These are phyloP conservation scores for Hypoxylon sp. DNA, from an alignment of 2,329 filamentous ascomycete species.

Conservation along the genomic window DNA sequence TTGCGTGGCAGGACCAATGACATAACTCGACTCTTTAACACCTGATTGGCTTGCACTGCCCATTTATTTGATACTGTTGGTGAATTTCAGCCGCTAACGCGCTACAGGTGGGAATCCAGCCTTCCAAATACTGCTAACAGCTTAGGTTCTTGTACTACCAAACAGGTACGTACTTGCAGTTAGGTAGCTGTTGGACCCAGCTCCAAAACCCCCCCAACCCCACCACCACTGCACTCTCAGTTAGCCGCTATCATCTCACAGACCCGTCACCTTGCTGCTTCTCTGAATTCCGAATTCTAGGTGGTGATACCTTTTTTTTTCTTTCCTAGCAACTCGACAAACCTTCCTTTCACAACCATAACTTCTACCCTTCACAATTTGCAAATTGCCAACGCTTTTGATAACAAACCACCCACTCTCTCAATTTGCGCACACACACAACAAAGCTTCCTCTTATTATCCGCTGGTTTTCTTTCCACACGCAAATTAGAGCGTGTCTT, in stretches of 20 bases:
- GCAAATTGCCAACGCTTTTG: neutral
- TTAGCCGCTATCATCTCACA: slow-evolving; percentile 35
- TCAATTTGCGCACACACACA: slow-evolving; percentile 1
- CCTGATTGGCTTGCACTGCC: slow-evolving; percentile 22
- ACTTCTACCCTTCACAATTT: slow-evolving; percentile 3
- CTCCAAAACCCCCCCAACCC: slow-evolving; percentile 29
- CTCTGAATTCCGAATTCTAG: slow-evolving; percentile 36
- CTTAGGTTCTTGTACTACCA: neutral
- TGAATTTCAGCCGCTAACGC: slow-evolving; percentile 34
- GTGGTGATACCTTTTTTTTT: slow-evolving; percentile 34
- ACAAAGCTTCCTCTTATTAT: slow-evolving; percentile 5
- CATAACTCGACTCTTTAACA: slow-evolving; percentile 24
- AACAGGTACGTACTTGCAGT: slow-evolving; percentile 5
- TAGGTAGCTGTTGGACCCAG: slow-evolving; percentile 12
- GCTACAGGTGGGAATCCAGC: slow-evolving; percentile 1
- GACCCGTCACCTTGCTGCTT: slow-evolving; percentile 27
- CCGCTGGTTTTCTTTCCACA: slow-evolving; percentile 14
- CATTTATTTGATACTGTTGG: slow-evolving; percentile 15
- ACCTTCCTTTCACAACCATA: slow-evolving; percentile 11
- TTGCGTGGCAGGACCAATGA: slow-evolving; percentile 31
- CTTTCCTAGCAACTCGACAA: slow-evolving; percentile 2
- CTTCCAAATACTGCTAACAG: neutral
- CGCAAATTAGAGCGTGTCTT: slow-evolving; percentile 37
- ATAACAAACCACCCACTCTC: neutral
- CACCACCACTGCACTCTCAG: slow-evolving; percentile 25